Conservation (phyloP, 2,329 filamentous ascomycete genomes). For the Beauveria pseudobassiana region DNA sequence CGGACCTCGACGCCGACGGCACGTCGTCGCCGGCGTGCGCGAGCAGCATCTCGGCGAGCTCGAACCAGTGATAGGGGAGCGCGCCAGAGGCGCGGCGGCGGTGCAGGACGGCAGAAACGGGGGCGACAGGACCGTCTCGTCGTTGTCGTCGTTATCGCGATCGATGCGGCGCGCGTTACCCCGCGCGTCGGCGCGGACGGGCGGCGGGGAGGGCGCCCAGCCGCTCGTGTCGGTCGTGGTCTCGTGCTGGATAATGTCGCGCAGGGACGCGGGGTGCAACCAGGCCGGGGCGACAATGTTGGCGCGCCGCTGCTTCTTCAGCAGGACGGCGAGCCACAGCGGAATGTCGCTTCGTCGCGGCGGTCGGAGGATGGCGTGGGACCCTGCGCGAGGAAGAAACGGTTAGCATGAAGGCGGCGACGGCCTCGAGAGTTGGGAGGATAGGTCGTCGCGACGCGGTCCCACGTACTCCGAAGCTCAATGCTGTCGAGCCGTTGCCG, state of each 20-base stretch:
- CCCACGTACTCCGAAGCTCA: constrained; percentile 65
- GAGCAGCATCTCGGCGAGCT: constrained; percentile 79
- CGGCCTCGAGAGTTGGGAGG: constrained; percentile 8
- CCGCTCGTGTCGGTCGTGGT: constrained; percentile 61
- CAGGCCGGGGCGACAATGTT: constrained; percentile 89
- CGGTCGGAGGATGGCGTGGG: constrained; percentile 69
- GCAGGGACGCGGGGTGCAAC: constrained; percentile 71
- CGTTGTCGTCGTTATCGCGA: neutral
- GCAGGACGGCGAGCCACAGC: constrained; percentile 88
- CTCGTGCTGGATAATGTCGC: constrained; percentile 72
- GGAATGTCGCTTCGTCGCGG: constrained; percentile 74
- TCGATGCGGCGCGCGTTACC: constrained; percentile 33
- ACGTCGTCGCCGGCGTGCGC: constrained; percentile 82
- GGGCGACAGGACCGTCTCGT: constrained; percentile 44
- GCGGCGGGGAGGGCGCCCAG: constrained; percentile 72
- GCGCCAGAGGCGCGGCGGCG: constrained; percentile 56
- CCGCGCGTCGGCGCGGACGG: constrained; percentile 41
- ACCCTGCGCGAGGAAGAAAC: constrained; percentile 49
- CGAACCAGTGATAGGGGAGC: constrained; percentile 92
- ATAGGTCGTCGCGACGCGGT: constrained; percentile 13
- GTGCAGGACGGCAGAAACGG: constrained; percentile 77
- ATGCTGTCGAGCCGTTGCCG: constrained; percentile 84
- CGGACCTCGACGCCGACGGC: constrained; percentile 61
- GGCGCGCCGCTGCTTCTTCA: constrained; percentile 88
- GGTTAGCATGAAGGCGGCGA: neutral